A percentile compares a stretch with the other conserved stretches of the same genome.
These are phyloP conservation scores for Penium margaritaceum DNA, from an alignment of 139 green algal genomes.

Conservation along the genomic window DNA sequence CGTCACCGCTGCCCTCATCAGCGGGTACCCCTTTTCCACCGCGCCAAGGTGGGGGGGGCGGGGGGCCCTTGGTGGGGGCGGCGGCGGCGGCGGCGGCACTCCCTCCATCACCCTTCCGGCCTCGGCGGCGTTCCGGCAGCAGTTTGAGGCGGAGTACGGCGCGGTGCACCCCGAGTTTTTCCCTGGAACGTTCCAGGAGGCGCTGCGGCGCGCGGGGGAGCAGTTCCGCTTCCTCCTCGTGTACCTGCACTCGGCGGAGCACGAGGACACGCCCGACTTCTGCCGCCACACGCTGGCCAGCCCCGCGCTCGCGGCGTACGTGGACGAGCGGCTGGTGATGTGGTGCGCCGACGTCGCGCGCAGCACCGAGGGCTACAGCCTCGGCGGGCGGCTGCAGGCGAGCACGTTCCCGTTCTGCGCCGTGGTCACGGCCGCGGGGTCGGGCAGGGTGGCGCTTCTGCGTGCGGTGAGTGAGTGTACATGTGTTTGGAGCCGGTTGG, in stretches of 20 bases:
- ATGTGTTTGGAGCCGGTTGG: too few species aligned
- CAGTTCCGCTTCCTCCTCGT: conserved; percentile 47
- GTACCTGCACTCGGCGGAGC: conserved; percentile 50
- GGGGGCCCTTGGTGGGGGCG: too few species aligned
- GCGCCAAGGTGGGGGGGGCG: too few species aligned
- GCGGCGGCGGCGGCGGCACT: neutral
- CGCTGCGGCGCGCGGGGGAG: conserved; percentile 24
- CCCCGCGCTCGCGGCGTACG: conserved; percentile 8
- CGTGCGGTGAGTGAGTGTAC: conserved; percentile 17
- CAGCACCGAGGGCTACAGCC: conserved; percentile 39
- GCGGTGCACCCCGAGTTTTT: conserved; percentile 36
- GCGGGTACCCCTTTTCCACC: too few species aligned
- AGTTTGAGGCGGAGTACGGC: conserved; percentile 41
- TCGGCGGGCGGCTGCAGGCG: conserved; percentile 35
- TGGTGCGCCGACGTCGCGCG: conserved; percentile 42
- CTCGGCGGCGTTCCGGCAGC: conserved; percentile 23
- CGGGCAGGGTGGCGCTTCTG: conserved; percentile 27
- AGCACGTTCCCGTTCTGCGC: conserved; percentile 43
- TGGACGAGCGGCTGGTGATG: conserved; percentile 41
- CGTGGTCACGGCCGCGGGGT: conserved; percentile 26
- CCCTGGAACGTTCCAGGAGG: conserved; percentile 27
- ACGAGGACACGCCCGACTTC: conserved; percentile 24
- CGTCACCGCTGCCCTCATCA: too few species aligned
- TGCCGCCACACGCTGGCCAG: conserved; percentile 31
- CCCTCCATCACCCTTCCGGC: neutral